Percentiles rank a stretch among this genome's conserved stretches.
Conservation (phyloP, 2,329 filamentous ascomycete species). For the Alternaria angustiovoidea region DNA sequence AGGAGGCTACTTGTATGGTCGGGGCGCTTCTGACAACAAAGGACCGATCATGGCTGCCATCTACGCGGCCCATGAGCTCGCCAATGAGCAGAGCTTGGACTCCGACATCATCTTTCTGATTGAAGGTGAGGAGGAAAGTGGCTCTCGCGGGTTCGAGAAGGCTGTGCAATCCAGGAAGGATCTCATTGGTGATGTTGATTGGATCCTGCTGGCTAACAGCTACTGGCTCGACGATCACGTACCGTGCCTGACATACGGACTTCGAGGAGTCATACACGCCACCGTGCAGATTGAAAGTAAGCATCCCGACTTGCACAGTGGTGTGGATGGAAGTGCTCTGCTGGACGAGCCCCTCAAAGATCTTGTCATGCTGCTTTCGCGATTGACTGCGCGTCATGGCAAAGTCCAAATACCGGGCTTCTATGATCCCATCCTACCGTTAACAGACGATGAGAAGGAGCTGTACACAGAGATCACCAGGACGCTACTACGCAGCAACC, state of each 20-base stretch:
- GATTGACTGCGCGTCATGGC: conserved; percentile 81
- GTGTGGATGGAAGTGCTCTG: conserved; percentile 92
- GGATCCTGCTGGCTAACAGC: conserved; percentile 94
- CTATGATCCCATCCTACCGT: conserved; percentile 81
- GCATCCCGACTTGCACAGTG: conserved; percentile 89
- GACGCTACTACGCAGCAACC: conserved; percentile 76
- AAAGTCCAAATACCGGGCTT: conserved; percentile 86
- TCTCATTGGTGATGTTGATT: conserved; percentile 89
- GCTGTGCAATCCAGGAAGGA: conserved; percentile 81
- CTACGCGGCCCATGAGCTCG: conserved; percentile 89
- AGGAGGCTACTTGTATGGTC: conserved; percentile 92
- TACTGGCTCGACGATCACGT: conserved; percentile 98
- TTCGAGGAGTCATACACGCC: conserved; percentile 92
- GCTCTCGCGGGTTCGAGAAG: conserved; percentile 87
- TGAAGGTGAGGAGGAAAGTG: conserved; percentile 95
- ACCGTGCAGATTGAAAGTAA: conserved; percentile 87
- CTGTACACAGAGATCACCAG: conserved; percentile 86
- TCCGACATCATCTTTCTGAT: conserved; percentile 94
- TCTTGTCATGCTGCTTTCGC: conserved; percentile 81
- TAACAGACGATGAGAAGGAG: conserved; percentile 77
- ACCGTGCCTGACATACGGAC: conserved; percentile 92
- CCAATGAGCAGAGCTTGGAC: conserved; percentile 81
- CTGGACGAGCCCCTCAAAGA: conserved; percentile 93
- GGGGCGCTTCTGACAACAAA: conserved; percentile 98
- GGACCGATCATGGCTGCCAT: conserved; percentile 93